A percentile compares a stretch with the other conserved stretches of the same genome.
Evolutionary conservation across 202 grass and related monocot species (phyloP).

Genomic region (Carex sylvatica): DNA sequence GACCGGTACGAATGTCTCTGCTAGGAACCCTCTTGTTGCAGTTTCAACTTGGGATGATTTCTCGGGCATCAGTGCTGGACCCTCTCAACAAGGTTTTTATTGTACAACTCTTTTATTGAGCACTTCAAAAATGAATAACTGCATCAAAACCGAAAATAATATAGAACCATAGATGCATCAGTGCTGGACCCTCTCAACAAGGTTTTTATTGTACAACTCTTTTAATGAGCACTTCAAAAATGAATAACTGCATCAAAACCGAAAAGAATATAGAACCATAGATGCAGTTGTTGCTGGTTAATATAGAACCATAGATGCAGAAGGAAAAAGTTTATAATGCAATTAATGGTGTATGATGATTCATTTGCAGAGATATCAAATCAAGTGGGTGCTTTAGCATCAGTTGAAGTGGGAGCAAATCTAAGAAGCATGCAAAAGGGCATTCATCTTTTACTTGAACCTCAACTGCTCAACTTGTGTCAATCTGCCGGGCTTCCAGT

Average conservation of each 20-base stretch:
- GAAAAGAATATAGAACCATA: too few relatives aligned
- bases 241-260: too few relatives aligned
- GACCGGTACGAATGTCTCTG: not conserved
- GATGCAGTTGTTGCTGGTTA: too few relatives aligned
- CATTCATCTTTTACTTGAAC: conserved; percentile 62
- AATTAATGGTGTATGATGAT: conserved; percentile 35
- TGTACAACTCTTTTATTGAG: too few relatives aligned
- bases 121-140: too few relatives aligned
- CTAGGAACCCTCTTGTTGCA: conserved; percentile 22
- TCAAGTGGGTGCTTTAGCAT: conserved; percentile 38
- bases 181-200: not conserved
- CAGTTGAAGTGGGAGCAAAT: conserved; percentile 48
- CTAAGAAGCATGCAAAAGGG: conserved; percentile 52
- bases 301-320: too few relatives aligned
- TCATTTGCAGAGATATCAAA: conserved; percentile 44
- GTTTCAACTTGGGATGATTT: conserved; percentile 24
- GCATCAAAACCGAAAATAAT: too few relatives aligned
- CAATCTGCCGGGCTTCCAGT: conserved; percentile 67
- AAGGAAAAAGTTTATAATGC: conserved; percentile 36
- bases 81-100: not conserved
- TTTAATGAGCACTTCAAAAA: too few relatives aligned
- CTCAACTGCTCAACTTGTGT: conserved; percentile 64
- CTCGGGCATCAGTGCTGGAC: not conserved
- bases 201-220: too few relatives aligned
- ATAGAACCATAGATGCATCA: not conserved